Percentiles rank a stretch among this genome's conserved stretches.
These are phyloP conservation scores for Albophoma yamanashiensis DNA, from an alignment of 2,329 filamentous ascomycete genomes.

Conservation along the genomic window DNA sequence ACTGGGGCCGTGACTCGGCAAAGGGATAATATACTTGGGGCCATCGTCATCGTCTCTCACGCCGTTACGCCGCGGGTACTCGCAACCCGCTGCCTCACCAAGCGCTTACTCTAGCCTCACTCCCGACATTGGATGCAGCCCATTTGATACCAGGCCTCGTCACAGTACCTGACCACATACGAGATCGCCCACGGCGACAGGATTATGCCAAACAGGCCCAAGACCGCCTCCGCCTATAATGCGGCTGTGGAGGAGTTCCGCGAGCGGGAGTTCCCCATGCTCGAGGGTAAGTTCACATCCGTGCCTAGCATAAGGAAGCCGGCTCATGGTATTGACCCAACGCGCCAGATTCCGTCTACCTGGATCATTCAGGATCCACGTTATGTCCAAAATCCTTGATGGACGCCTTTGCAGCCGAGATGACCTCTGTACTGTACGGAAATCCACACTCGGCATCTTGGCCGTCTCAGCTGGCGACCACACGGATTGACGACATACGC, in stretches of 20 bases:
- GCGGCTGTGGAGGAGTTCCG: conserved; percentile 46
- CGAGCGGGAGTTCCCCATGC: conserved; percentile 56
- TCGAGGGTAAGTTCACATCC: conserved; percentile 38
- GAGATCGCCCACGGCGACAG: background rate
- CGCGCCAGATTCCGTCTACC: conserved; percentile 57
- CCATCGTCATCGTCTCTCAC: background rate
- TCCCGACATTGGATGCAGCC: background rate
- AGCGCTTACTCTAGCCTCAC: too few species aligned
- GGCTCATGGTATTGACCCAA: background rate
- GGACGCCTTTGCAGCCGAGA: conserved; percentile 66
- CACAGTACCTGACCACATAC: background rate
- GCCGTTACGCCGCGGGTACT: background rate
- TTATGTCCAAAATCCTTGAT: conserved; percentile 71
- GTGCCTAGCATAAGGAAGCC: background rate
- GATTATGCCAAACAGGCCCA: background rate
- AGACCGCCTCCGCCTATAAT: conserved; percentile 42
- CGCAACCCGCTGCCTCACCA: background rate
- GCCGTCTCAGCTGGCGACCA: conserved; percentile 67
- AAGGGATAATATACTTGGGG: background rate
- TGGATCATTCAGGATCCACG: conserved; percentile 95
- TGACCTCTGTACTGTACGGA: conserved; percentile 70
- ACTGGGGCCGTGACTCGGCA: background rate
- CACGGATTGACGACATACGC: conserved; percentile 65
- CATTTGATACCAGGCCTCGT: background rate
- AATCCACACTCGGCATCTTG: conserved; percentile 85